Evolutionary conservation across 805 yeast species (phyloP).

Genomic region (Myxozyma neotropica): DNA sequence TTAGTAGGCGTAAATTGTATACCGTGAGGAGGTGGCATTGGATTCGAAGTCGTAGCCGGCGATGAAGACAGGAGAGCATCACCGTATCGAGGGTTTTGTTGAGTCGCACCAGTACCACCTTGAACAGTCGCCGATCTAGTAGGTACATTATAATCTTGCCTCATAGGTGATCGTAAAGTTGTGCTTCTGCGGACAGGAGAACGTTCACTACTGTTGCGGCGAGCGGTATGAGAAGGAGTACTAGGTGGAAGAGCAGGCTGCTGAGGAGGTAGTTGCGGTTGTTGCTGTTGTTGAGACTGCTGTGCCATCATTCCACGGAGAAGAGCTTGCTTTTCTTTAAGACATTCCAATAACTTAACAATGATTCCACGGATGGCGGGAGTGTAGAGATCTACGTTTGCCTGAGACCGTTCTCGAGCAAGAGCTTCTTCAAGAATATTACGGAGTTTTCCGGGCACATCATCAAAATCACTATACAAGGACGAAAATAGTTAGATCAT

Average conservation of each 20-base stretch:
- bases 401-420: slow-evolving; percentile 81
- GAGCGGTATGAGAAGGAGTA: background rate
- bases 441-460: slow-evolving; percentile 82
- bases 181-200: slow-evolving; percentile 16
- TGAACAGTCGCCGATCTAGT: slow-evolving; percentile 8
- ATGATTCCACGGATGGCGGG: slow-evolving; percentile 87
- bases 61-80: background rate
- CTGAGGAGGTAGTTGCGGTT: slow-evolving; percentile 33
- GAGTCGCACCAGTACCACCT: background rate
- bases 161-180: slow-evolving; percentile 11
- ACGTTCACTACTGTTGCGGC: background rate
- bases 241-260: background rate
- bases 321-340: slow-evolving; percentile 75
- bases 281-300: slow-evolving; percentile 15
- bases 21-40: slow-evolving; percentile 8
- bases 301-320: slow-evolving; percentile 44
- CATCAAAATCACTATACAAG: slow-evolving; percentile 75
- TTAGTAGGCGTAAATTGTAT: background rate
- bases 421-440: slow-evolving; percentile 82
- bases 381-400: slow-evolving; percentile 72
- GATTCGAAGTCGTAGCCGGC: background rate
- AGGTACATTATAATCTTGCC: slow-evolving; percentile 1
- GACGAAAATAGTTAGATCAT: background rate
- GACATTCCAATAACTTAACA: slow-evolving; percentile 72
- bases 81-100: background rate